Base-by-base conservation (phyloP, 1,139 yeast species). In the Arxiozyma heterogenica region DNA sequence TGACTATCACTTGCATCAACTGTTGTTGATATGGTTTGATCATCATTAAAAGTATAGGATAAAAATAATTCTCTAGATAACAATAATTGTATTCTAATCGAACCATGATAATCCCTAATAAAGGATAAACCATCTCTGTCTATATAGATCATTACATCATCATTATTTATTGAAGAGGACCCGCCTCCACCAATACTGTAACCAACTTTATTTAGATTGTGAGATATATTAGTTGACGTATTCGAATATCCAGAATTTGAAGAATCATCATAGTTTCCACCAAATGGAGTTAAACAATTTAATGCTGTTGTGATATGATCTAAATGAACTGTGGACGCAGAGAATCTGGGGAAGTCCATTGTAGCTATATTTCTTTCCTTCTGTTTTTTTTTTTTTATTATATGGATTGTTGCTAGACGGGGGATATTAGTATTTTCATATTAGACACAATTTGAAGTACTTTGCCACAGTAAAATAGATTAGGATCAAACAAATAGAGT, bases 91-190 rank as follows among this genome's bases (percentile, higher is more conserved):
- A 68, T 67, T 46, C 63, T 60, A 52, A 65, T 61, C 7, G 71
- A 64, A 58, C 69, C 73, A 8, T 70, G 66, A 51, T 64, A 66
- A 52, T 71, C 72, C 20, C 73, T 62, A 1, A 67, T 65, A 58
- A 74, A 72, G 3, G 71, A 69, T 20, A 74, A 55, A 0, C 76
- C 77, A 52, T 73, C 74, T 1, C 60, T 58, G 51, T 71, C 73
- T 47, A 71, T 68, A 21, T 61, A 63, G 12, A 72, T 64, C 42
- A 70, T 54, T n/a, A 66, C 67, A 50, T 66, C 70, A 38, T 65
- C 68, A 50, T 64, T 51, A 25, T 41, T 42, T 22, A 15, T 39
- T 17, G 38, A 30, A 23, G 38, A 47, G 18, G 50, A 47, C 3
- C 38, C 44, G 9, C 23, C 39, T 23, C 15, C 25, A 27, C 34